Evolutionary conservation across 164 flowering plant genomes (phyloP), one percentile per base, ranked within the genome.

Genomic region (Kingdonia uniflora): DNA sequence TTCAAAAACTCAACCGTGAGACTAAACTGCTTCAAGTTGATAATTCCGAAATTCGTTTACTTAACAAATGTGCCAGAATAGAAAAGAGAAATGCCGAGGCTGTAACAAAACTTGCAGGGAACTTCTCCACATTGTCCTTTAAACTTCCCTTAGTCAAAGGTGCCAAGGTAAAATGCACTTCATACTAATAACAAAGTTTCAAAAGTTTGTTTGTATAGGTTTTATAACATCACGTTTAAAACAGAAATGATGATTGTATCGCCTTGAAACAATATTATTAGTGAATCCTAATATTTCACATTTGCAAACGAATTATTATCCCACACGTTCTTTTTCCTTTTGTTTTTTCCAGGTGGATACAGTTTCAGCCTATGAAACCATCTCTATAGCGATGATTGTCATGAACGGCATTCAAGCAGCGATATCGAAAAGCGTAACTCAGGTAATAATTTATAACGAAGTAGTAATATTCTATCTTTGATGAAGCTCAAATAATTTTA

Each of bases 11-110:
- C 19, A 73, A 56, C 42, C 69, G 54, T 0, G 74, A 75, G 43
- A 67, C 73, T 26, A 81, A 74, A 29, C 16, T 81, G 15, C 35
- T 24, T 15, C 48, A 52, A 4, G 70, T 84, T 26, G 6, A 80
- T 6, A 49, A 40, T 17, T 64, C 70, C 11, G 74, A 86, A 42
- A 41, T 76, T n/a, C n/a, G 14, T 24, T 46, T 77, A 8, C 80
- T 86, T 0, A 52, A 66, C 6, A 70, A 77, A 47, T 86, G 88
- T 86, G 65, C 67, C 19, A 77, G 66, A 41, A 41, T 84, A 17
- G 87, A 86, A 23, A 66, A 41, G 17, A 80, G 54, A 60, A 75
- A 81, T 56, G 58, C 42, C 39, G 87, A 81, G 67, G 81, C 87
- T 3, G 62, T 87, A 13, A 56, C 74, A 21, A 72, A 66, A 47